phyloP scores from a whole-genome alignment of 805 yeast species.

The Starmerella kuoi region DNA sequence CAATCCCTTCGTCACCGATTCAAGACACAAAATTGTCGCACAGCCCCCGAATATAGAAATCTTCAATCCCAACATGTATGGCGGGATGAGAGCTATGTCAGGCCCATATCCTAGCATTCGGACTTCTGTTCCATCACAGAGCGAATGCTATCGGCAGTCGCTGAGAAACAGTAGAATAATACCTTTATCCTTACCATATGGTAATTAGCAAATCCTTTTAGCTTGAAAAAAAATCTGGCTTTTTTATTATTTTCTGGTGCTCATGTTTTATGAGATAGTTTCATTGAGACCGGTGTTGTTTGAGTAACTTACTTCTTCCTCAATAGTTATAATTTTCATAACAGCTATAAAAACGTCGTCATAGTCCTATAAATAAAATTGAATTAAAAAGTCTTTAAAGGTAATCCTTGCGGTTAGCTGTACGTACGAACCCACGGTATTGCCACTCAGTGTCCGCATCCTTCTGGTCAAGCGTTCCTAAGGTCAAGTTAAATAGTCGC shows the following conservation, averaged over 20 bases:
- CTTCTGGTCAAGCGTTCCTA: conserved; percentile 87
- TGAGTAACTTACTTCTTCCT: no score
- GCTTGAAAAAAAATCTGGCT: no score
- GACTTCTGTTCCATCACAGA: background rate
- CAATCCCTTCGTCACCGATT: no score
- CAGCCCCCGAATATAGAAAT: background rate
- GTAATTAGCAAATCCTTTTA: background rate
- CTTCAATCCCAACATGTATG: conserved; percentile 8
- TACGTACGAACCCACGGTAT: conserved; percentile 80
- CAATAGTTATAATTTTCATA: no score
- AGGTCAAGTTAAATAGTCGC: conserved; percentile 75
- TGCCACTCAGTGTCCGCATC: conserved; percentile 99
- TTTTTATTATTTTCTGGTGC: no score
- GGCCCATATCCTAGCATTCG: conserved; percentile 13
- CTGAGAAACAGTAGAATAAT: background rate
- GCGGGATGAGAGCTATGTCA: conserved; percentile 8
- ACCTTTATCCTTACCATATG: background rate
- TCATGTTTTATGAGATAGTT: no score
- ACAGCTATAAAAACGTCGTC: no score
- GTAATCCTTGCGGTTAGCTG: conserved; percentile 91
- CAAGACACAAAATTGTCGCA: background rate
- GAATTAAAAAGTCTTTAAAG: conserved; percentile 29
- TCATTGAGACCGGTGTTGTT: no score
- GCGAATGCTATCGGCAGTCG: no score
- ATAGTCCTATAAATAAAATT: no score